A percentile compares a stretch with the other conserved stretches of the same genome.
phyloP scores from a whole-genome alignment of 2,329 filamentous ascomycete genomes.

The Pseudocercospora vitis region DNA sequence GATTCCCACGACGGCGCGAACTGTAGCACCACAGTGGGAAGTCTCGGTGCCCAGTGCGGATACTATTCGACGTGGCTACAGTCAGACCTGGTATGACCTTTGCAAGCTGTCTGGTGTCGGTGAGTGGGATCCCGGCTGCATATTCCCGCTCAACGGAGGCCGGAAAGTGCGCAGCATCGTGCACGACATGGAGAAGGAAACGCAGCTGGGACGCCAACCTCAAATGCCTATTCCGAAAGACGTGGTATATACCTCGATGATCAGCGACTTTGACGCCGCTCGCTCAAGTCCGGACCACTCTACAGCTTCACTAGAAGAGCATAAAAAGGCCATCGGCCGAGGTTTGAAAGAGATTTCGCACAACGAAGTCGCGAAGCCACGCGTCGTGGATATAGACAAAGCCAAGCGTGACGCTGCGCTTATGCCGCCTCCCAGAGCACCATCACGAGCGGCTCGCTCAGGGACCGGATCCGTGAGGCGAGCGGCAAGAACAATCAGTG shows the following conservation, averaged over 20 bases:
- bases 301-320: constrained; percentile 31
- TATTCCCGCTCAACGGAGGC: constrained; percentile 49
- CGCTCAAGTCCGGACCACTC: constrained; percentile 32
- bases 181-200: constrained; percentile 52
- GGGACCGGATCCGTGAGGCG: constrained; percentile 32
- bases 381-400: constrained; percentile 19
- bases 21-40: constrained; percentile 50
- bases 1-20: constrained; percentile 48
- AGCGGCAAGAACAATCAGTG: constrained; percentile 37
- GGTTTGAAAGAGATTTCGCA: constrained; percentile 48
- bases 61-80: constrained; percentile 49
- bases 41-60: constrained; percentile 45
- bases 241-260: constrained; percentile 47
- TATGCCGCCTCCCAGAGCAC: constrained; percentile 34
- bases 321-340: constrained; percentile 43
- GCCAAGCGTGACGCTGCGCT: constrained; percentile 35
- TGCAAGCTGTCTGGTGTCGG: constrained; percentile 54
- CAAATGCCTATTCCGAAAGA: constrained; percentile 52
- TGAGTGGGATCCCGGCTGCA: constrained; percentile 48
- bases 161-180: constrained; percentile 52
- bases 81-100: constrained; percentile 52
- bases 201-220: constrained; percentile 49
- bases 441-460: constrained; percentile 30
- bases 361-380: constrained; percentile 41
- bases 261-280: constrained; percentile 36